These are phyloP conservation scores for Erysiphe pulchra DNA, from an alignment of 2,329 filamentous ascomycete genomes.

Conservation along the genomic window DNA sequence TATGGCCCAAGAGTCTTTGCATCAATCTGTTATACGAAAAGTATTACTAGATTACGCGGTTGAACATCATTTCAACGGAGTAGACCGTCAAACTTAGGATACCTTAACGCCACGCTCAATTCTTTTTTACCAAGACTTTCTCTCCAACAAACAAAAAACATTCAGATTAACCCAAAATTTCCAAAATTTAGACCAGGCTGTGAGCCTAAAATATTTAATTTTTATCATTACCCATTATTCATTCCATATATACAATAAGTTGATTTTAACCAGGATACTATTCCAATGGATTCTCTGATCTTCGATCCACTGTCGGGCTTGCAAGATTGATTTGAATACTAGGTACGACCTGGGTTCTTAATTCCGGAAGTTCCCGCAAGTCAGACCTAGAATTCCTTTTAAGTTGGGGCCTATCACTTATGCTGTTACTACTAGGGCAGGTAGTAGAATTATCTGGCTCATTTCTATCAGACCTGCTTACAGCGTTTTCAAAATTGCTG, in stretches of 20 bases:
- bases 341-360: constrained; percentile 24
- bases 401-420: not conserved
- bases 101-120: no score
- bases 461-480: not conserved
- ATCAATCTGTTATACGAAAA: no score
- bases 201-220: not conserved
- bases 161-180: no score
- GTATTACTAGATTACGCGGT: no score
- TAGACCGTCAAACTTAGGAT: no score
- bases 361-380: constrained; percentile 24
- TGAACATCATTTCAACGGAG: no score
- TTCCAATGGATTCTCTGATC: not conserved
- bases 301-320: constrained; percentile 5
- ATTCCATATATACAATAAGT: not conserved
- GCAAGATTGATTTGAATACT: constrained; percentile 29
- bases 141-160: no score
- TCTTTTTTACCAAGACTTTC: no score
- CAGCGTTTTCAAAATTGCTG: not conserved
- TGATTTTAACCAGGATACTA: no score
- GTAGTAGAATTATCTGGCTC: not conserved
- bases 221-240: not conserved
- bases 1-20: no score
- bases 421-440: constrained; percentile 1
- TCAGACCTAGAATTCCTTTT: constrained; percentile 15
- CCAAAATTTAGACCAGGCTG: no score